These are phyloP conservation scores for Amanita pseudoporphyria DNA, from an alignment of 768 basidiomycete species.

Conservation along the genomic window DNA sequence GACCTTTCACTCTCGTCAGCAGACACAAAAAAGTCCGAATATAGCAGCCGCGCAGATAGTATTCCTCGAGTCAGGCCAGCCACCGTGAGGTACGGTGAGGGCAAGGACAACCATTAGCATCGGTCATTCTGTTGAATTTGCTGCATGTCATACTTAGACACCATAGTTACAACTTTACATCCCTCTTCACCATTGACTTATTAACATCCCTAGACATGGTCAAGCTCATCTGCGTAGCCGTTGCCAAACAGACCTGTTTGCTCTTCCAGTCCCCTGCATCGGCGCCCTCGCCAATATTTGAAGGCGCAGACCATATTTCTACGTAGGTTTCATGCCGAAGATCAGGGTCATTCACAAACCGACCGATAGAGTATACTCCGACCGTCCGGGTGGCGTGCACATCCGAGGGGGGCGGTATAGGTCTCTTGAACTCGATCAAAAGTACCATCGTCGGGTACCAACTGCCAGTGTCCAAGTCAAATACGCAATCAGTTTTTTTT, in stretches of 20 bases:
- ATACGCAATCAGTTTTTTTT: not conserved
- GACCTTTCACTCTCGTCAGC: no score
- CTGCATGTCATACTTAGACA: no score
- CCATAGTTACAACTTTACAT: conserved; percentile 15
- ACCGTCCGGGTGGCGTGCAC: conserved; percentile 41
- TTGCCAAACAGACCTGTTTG: no score
- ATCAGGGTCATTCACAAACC: conserved; percentile 43
- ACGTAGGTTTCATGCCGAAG: conserved; percentile 48
- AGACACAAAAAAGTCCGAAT: no score
- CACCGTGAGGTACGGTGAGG: no score
- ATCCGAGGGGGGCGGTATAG: conserved; percentile 34
- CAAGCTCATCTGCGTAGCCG: conserved; percentile 53
- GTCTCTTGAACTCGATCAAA: conserved; percentile 53
- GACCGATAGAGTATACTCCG: conserved; percentile 42
- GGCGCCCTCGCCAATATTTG: conserved; percentile 37
- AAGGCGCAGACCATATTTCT: conserved; percentile 61
- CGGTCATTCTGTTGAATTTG: no score
- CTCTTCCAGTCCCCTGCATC: no score
- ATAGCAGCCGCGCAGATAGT: no score
- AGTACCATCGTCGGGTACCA: conserved; percentile 61
- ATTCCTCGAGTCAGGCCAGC: no score
- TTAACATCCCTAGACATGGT: conserved; percentile 34
- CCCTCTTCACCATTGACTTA: conserved; percentile 6
- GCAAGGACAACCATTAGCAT: no score
- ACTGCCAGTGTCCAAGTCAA: conserved; percentile 23